Evolutionary conservation across 345 rosid species (phyloP), one percentile per base, ranked within the genome.

Genomic region (Populus euphratica): DNA sequence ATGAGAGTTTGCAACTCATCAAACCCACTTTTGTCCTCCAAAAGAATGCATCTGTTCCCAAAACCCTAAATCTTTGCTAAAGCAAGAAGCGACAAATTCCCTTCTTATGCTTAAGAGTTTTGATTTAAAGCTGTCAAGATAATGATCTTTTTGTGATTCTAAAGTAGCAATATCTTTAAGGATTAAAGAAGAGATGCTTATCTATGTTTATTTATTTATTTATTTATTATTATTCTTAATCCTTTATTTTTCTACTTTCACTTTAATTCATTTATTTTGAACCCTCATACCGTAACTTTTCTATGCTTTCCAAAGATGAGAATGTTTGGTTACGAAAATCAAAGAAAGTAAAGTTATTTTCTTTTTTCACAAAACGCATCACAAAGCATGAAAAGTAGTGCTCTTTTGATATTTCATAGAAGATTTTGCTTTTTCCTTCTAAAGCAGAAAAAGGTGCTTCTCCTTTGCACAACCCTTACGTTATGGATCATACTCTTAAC

Each of bases 401-500:
- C 79, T 76, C 85, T 84, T 84, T 84, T 69, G 73, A 82, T 82
- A 84, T 86, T 85, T 74, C 78, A 72, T 74, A 78, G 79, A 87
- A 87, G 87, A 83, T 80, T 78, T 80, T 76, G 81, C 87, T 83
- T 83, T 87, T 78, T 65, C 78, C 86, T 82, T 87, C 86, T 50
- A 81, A 86, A 87, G 83, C 10, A 69, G 69, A 80, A 81, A 81
- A 87, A 87, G 88, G 82, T 84, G 86, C 76, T 75, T 79, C 88
- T 82, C 84, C 90, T 87, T 84, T 84, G 87, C 87, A 82, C 78
- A 73, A 75, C 71, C 69, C 87, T 84, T 78, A 82, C 86, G 90
- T 86, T 84, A 64, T 81, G 88, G 81, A 87, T 85, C 80, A 78
- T 75, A 61, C 82, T 76, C 72, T 76, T 49, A 72, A 70, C 61